These are phyloP conservation scores for Hypoxylon rubiginosum DNA, from an alignment of 2,329 filamentous ascomycete genomes.

Conservation along the genomic window DNA sequence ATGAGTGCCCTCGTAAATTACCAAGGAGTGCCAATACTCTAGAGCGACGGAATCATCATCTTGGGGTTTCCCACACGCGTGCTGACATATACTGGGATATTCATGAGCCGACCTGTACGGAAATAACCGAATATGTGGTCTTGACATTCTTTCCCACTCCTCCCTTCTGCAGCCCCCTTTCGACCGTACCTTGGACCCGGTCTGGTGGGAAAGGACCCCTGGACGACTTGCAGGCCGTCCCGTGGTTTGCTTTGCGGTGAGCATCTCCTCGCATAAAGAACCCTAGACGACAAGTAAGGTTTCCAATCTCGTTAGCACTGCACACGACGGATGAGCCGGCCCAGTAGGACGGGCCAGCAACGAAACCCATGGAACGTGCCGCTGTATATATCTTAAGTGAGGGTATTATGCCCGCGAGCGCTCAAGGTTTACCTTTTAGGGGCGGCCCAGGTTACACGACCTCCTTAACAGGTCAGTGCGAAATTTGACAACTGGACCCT, in stretches of 20 bases:
- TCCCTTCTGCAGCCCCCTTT: conserved; percentile 8
- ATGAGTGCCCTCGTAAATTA: background rate
- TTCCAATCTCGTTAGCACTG: conserved; percentile 2
- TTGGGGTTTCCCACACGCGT: background rate
- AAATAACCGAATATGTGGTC: conserved; percentile 7
- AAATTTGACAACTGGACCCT: background rate
- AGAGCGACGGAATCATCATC: background rate
- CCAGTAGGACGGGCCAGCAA: conserved; percentile 7
- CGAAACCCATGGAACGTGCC: background rate
- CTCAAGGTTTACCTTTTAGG: background rate
- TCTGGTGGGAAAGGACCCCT: conserved; percentile 3
- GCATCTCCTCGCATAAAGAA: conserved; percentile 13
- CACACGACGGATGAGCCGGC: conserved; percentile 2
- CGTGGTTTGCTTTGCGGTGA: conserved; percentile 1
- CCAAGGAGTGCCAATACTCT: background rate
- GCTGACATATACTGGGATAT: background rate
- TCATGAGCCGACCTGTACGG: background rate
- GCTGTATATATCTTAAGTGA: background rate
- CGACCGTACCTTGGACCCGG: conserved; percentile 6
- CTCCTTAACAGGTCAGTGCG: conserved; percentile 5
- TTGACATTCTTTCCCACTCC: conserved; percentile 20
- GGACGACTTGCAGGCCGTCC: background rate
- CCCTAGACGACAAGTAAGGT: conserved; percentile 3
- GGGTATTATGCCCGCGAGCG: background rate
- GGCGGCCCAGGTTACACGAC: background rate